These are phyloP conservation scores for Paramecium sexaurelia DNA, from an alignment of 73 alveolate species.

Conservation along the genomic window DNA sequence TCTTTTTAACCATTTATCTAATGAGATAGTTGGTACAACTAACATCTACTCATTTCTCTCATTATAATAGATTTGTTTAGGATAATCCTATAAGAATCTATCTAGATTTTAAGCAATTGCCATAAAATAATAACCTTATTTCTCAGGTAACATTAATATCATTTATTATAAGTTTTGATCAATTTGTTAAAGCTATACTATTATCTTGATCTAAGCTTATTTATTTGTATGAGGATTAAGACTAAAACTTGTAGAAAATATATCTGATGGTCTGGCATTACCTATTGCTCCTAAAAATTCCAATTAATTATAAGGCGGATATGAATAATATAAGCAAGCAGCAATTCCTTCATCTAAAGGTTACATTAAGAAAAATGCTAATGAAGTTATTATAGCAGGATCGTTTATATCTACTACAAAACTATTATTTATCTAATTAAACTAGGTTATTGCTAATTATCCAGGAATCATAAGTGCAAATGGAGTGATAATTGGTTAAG, in stretches of 20 bases:
- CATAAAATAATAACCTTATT: conserved; percentile 86
- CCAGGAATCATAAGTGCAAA: conserved; percentile 78
- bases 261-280: conserved; percentile 94
- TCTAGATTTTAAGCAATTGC: conserved; percentile 88
- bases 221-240: conserved; percentile 88
- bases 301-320: conserved; percentile 86
- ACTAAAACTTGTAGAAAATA: conserved; percentile 93
- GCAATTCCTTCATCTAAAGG: conserved; percentile 85
- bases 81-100: conserved; percentile 86
- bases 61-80: conserved; percentile 71
- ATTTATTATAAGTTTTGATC: conserved; percentile 73
- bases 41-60: conserved; percentile 69
- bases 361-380: conserved; percentile 76
- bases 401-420: conserved; percentile 71
- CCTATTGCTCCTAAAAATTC: conserved; percentile 96
- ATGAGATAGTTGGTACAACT: conserved; percentile 86
- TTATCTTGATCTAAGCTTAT: conserved; percentile 76
- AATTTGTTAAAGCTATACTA: conserved; percentile 85
- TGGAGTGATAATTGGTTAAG: background rate
- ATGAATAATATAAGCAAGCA: conserved; percentile 87
- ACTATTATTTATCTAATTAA: conserved; percentile 56
- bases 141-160: conserved; percentile 77
- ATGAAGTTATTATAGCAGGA: conserved; percentile 75
- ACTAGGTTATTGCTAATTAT: conserved; percentile 65
- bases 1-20: conserved; percentile 91